Evolutionary conservation across 257 asterid species (phyloP).

Genomic region (Ophiorrhiza pumila): DNA sequence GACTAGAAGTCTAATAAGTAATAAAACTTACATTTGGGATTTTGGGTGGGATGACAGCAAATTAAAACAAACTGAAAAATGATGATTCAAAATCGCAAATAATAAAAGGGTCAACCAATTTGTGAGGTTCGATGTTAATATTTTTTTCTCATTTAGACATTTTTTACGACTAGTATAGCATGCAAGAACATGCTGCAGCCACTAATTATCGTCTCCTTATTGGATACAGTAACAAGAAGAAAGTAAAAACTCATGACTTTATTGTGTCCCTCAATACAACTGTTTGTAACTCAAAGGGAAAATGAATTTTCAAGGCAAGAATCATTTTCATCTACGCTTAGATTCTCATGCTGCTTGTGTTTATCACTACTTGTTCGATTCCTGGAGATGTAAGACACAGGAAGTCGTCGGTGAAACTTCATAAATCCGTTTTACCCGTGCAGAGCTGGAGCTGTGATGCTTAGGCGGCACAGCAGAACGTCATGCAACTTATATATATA

Average conservation of each 20-base stretch:
- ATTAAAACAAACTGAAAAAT: too few relatives aligned
- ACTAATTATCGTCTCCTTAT: background rate
- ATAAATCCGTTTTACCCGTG: background rate
- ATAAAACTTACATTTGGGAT: too few relatives aligned
- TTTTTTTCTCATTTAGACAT: too few relatives aligned
- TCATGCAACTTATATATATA: constrained; percentile 10
- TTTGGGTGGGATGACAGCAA: too few relatives aligned
- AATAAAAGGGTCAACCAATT: too few relatives aligned
- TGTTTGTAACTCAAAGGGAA: background rate
- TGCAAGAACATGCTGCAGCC: too few relatives aligned
- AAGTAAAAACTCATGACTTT: background rate
- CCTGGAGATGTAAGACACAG: background rate
- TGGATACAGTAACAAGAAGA: background rate
- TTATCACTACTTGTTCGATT: background rate
- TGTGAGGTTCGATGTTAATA: too few relatives aligned
- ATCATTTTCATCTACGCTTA: background rate
- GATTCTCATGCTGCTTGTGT: background rate
- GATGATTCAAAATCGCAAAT: too few relatives aligned
- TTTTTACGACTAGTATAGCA: too few relatives aligned
- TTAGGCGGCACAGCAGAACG: background rate
- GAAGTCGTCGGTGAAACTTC: background rate
- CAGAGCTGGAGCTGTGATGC: background rate
- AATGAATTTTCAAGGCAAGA: background rate
- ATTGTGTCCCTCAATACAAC: too few relatives aligned
- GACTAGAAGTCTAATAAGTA: too few relatives aligned